A percentile compares a stretch with the other conserved stretches of the same genome.
Conservation (phyloP, 176 grass and related monocot species). For the Aegilops bicornis region DNA sequence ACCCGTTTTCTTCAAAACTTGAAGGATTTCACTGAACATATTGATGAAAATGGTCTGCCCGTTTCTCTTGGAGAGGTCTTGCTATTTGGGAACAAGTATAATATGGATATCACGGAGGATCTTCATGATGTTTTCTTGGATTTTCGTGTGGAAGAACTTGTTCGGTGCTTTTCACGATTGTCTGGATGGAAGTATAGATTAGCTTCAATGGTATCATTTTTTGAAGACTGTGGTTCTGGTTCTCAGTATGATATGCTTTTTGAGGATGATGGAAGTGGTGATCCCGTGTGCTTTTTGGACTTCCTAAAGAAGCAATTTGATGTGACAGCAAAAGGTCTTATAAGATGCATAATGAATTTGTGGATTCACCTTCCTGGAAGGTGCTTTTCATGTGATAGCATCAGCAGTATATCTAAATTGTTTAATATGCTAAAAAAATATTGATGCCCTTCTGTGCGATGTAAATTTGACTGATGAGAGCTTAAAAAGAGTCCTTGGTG, state of each 20-base stretch:
- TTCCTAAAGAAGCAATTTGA: conserved; percentile 53
- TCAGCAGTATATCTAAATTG: conserved; percentile 29
- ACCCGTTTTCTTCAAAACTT: conserved; percentile 46
- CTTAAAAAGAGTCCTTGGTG: conserved; percentile 39
- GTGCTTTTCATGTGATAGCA: conserved; percentile 31
- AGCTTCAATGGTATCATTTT: conserved; percentile 48
- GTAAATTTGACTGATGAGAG: conserved; percentile 33
- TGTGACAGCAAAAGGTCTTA: conserved; percentile 13
- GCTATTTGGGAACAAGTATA: neutral
- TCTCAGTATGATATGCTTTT: conserved; percentile 43
- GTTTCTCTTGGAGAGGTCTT: conserved; percentile 55
- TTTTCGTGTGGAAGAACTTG: conserved; percentile 46
- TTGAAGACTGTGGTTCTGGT: conserved; percentile 38
- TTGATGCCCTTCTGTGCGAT: conserved; percentile 25
- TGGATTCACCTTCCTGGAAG: conserved; percentile 49
- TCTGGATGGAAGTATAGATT: conserved; percentile 43
- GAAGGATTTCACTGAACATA: conserved; percentile 23
- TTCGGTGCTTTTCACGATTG: conserved; percentile 48
- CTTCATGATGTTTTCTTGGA: conserved; percentile 70
- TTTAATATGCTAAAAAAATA: conserved; percentile 33
- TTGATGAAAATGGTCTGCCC: conserved; percentile 6
- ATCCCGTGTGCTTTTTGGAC: conserved; percentile 22
- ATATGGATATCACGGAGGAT: conserved; percentile 61
- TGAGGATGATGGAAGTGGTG: conserved; percentile 16
- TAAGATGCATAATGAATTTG: conserved; percentile 46